A percentile compares a stretch with the other conserved stretches of the same genome.
Evolutionary conservation across 1,284 basidiomycete genomes (phyloP).

Genomic region (Irpex sp.): DNA sequence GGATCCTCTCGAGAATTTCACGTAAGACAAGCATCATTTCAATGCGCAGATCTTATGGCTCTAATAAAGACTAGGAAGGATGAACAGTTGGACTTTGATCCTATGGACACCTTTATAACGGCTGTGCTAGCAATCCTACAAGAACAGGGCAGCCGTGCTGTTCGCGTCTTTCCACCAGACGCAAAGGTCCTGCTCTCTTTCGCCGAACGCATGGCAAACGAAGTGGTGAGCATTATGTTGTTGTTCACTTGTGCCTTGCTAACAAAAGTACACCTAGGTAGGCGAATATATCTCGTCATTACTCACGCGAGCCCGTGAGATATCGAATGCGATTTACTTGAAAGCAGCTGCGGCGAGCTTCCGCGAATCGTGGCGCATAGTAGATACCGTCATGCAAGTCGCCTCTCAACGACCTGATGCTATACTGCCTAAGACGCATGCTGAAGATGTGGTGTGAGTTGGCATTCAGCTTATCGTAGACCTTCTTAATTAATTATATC

Average conservation of each 20-base stretch:
- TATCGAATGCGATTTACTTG: slow-evolving; percentile 75
- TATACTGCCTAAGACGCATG: slow-evolving; percentile 31
- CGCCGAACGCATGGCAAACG: slow-evolving; percentile 70
- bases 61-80: slow-evolving; percentile 29
- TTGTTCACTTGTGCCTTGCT: not conserved
- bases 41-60: not conserved
- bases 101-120: slow-evolving; percentile 91
- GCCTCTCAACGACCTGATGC: slow-evolving; percentile 28
- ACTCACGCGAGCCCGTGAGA: slow-evolving; percentile 72
- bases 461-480: not conserved
- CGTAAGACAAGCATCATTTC: slow-evolving; percentile 42
- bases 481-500: not conserved
- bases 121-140: slow-evolving; percentile 62
- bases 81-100: slow-evolving; percentile 75
- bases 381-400: slow-evolving; percentile 67
- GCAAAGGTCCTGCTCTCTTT: slow-evolving; percentile 74
- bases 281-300: slow-evolving; percentile 85
- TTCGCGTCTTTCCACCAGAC: slow-evolving; percentile 80
- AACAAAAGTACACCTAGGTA: slow-evolving; percentile 44
- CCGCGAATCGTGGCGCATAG: slow-evolving; percentile 83
- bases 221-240: slow-evolving; percentile 56
- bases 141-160: slow-evolving; percentile 77
- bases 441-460: slow-evolving; percentile 80
- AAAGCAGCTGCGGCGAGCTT: slow-evolving; percentile 89
- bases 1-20: slow-evolving; percentile 81